Conservation (phyloP, 2,329 filamentous ascomycete species). For the Geosmithia flava region DNA sequence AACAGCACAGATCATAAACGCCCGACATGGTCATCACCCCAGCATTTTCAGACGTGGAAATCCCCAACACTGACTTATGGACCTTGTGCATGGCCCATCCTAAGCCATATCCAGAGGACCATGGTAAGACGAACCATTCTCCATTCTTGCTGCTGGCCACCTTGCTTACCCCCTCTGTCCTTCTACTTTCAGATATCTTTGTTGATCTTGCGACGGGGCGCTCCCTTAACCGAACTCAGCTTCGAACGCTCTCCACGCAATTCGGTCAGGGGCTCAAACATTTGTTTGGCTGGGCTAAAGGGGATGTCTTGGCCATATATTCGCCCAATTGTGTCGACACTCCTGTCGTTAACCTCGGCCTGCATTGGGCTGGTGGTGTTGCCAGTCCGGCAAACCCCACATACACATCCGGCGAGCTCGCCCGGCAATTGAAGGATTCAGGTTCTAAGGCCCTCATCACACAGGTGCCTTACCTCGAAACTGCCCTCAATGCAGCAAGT, state of each 20-base stretch:
- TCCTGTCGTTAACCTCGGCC: slow-evolving; percentile 63
- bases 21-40: slow-evolving; percentile 58
- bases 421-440: slow-evolving; percentile 72
- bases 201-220: slow-evolving; percentile 58
- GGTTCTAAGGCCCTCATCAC: slow-evolving; percentile 65
- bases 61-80: slow-evolving; percentile 72
- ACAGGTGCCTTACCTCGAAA: slow-evolving; percentile 52
- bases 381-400: slow-evolving; percentile 79
- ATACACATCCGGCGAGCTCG: slow-evolving; percentile 74
- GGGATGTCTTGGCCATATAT: slow-evolving; percentile 73
- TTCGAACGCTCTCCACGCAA: slow-evolving; percentile 52
- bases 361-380: slow-evolving; percentile 72
- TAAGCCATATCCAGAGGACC: slow-evolving; percentile 59
- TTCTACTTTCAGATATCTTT: slow-evolving; percentile 51
- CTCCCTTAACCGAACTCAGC: slow-evolving; percentile 57
- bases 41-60: slow-evolving; percentile 47
- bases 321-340: slow-evolving; percentile 81
- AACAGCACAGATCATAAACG: background rate
- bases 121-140: slow-evolving; percentile 37
- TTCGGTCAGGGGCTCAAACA: slow-evolving; percentile 73
- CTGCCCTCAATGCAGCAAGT: slow-evolving; percentile 54
- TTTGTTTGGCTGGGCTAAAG: slow-evolving; percentile 65
- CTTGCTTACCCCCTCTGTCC: background rate
- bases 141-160: background rate
- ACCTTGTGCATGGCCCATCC: slow-evolving; percentile 60